Conservation (phyloP, 768 basidiomycete genomes). For the Russula ochroleuca region DNA sequence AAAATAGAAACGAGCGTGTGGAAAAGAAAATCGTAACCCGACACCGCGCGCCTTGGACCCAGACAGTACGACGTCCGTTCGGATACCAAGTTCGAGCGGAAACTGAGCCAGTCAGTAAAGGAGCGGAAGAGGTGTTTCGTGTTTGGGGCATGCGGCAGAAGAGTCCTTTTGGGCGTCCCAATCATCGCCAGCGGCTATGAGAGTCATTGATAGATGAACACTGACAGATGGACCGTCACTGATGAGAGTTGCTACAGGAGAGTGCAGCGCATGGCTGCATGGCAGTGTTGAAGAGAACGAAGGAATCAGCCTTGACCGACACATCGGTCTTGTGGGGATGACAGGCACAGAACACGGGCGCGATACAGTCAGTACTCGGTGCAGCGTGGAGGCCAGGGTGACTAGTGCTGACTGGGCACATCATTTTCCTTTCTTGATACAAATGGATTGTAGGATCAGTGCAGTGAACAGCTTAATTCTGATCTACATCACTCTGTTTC, state of each 20-base stretch:
- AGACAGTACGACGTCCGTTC: neutral
- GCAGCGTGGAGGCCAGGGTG: too few relatives aligned
- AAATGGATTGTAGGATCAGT: too few relatives aligned
- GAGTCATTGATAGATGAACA: neutral
- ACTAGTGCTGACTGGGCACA: too few relatives aligned
- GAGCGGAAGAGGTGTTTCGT: neutral
- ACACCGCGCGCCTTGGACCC: neutral
- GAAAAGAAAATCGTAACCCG: conserved; percentile 1
- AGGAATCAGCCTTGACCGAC: too few relatives aligned
- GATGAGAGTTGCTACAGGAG: neutral
- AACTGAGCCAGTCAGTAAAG: conserved; percentile 24
- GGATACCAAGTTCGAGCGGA: conserved; percentile 6
- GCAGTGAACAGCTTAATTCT: too few relatives aligned
- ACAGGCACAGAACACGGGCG: too few relatives aligned
- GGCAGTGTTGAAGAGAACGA: too few relatives aligned
- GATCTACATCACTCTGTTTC: too few relatives aligned
- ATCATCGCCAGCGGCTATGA: neutral
- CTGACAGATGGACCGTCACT: neutral
- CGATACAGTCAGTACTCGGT: too few relatives aligned
- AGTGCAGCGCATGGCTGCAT: neutral
- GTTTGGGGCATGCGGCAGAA: neutral
- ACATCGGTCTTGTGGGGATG: too few relatives aligned
- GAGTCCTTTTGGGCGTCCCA: neutral
- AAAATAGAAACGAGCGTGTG: neutral
- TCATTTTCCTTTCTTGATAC: too few relatives aligned